Base-by-base conservation (phyloP, 305 asterid genomes). In the Ilex paraguariensis region DNA sequence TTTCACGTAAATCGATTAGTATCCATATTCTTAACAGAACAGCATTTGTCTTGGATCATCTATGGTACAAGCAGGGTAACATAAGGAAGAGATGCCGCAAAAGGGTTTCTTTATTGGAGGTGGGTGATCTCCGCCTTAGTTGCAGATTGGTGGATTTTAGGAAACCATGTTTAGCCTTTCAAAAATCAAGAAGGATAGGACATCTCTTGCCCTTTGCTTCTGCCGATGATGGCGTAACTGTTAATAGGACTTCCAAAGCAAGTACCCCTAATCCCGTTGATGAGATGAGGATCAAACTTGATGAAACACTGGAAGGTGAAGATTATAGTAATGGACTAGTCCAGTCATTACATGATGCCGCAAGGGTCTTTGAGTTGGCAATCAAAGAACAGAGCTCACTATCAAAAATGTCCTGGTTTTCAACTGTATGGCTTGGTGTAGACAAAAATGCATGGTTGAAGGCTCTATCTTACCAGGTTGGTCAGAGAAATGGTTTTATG, bases 281-380 rank as follows among this genome's bases (percentile, higher is more conserved):
- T 77, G 93, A 83, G 66, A 69, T 83, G 73, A 85, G 95, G 78
- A 74, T 67, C 64, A 88, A 82, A 65, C 72, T 88, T 61, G 83
- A 81, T 70, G 86, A 81, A 75, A 74, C 99, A 65, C 56, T 90
- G 74, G 83, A 82, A 87, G 92, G 74, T 74, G 97, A 86, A 73
- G 95, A 82, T 78, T 78, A 70, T 63, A 73, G 73, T 66, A 66
- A 79, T 55, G 96, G 93, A 62, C 86, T 90, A 63, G 88, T 90
- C 71, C 99, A 91, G 36, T 81, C 87, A 67, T 61, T 94, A 73
- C 97, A 94, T 77, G 99, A 94, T 82, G 88, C 95, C 80, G 97
- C 97, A 61, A 87, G 99, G 76, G 86, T 82, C 59, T 81, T 88
- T 85, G 98, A 94, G 81, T 78, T 90, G 58, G 91, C 87, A 59